Evolutionary conservation across 1,139 yeast species (phyloP), one percentile per base, ranked within the genome.

Genomic region (Geotrichum candidum): DNA sequence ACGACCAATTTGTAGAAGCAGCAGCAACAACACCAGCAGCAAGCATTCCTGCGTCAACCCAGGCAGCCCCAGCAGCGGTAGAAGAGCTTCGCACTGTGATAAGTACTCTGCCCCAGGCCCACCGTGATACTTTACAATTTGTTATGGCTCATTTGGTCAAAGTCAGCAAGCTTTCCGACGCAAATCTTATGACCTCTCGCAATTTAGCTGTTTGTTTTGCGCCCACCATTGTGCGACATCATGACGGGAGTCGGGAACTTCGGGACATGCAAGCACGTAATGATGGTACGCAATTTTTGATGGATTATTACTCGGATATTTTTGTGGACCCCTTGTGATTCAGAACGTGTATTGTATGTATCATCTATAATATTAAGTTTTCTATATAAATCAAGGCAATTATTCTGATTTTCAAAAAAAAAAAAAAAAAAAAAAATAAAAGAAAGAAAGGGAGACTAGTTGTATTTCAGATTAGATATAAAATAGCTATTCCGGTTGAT

Each of bases 141-240:
- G 76, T 94, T 51, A 78, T 88, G 63, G 77, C 77, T 61, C 99
- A 94, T 76, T 78, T 94, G 66, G 65, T 67, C 56, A 64, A 64
- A 51, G 76, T 76, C 31, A 68, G 72, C 23, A 57, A 62, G 50
- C 68, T 68, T 56, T 67, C 73, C 31, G 67, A 65, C n/a, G 52
- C 59, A 22, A 78, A 81, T 56, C 76, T 81, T 64, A 94, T 94
- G 99, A 89, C 83, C 41, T 77, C 82, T 67, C 84, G 85, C 73
- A 91, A 94, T 69, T 75, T 94, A 63, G 88, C 97, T 0, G 92
- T 95, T 57, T 97, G 94, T 18, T 92, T 94, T 79, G 97, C 98
- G 0, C 98, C 99, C 1, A 91, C 98, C 2, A 77, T 94, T 58
- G 88, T 91, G 0, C 80, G 97, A 64, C 96, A 90, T 68, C 78